Base-by-base conservation (phyloP, 345 rosid species). In the Draba incana region DNA sequence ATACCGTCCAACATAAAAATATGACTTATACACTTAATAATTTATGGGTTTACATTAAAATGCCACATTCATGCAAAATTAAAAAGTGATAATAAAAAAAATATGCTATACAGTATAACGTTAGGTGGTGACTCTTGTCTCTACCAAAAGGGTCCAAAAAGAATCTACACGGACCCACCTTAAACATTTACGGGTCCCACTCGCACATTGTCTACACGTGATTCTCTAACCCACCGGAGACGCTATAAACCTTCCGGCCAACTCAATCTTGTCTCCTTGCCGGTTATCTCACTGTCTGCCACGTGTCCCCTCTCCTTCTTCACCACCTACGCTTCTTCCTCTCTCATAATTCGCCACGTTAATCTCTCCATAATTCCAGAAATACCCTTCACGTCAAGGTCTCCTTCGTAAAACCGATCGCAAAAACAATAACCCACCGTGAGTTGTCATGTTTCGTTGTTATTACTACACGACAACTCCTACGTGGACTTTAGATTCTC, bases 331-430 rank as follows among this genome's bases (percentile, higher is more conserved):
- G 64, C 58, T 38, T 58, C 69, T 75, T 68, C 74, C 69, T 62
- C 51, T 68, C 78, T 48, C 69, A 4, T 46, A 68, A 16, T 37
- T 3, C 74, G 74, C 74, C 78, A 75, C 78, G 78, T 75, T 68
- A 14, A 10, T 13, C 1, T 38, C 24, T 59, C 66, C 59, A 41
- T 13, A n/a, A 39, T 69, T 60, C 44, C 53, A 52, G 66, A 25
- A 7, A 10, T 37, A 60, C 60, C 67, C 74, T 41, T 59, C 2
- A 13, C 56, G 13, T 11, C 0, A 37, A 35, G 62, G 62, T 6
- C 28, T 10, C 4, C n/a, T 14, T 24, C 4, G 15, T 28, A 3
- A 31, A 15, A 8, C 3, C 39, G 8, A 2, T 35, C 39, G 39
- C 3, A 35, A 35, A 35, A 7, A 52, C 61, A 56, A 5, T 64